phyloP scores from a whole-genome alignment of 2,329 filamentous ascomycete species.

The Cryphonectria radicalis region DNA sequence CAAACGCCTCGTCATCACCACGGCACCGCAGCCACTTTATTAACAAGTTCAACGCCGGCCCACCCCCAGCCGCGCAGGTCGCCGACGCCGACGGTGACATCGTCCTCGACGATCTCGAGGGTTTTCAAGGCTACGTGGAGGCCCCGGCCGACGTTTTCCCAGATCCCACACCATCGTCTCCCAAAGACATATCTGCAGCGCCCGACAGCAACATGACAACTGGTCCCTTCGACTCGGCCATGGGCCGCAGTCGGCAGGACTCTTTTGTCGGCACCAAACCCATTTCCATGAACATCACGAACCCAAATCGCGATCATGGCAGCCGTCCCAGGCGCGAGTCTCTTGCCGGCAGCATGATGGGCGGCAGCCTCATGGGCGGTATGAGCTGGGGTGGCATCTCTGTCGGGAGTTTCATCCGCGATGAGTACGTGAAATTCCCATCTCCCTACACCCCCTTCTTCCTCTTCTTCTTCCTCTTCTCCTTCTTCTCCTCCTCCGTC shows the following conservation, averaged over 20 bases:
- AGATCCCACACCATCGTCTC: conserved; percentile 12
- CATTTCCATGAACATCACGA: conserved; percentile 70
- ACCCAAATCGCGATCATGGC: conserved; percentile 63
- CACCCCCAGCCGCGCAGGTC: conserved; percentile 30
- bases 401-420: conserved; percentile 93
- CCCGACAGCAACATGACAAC: conserved; percentile 60
- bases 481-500: conserved; percentile 24
- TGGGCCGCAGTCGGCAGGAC: conserved; percentile 64
- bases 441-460: background rate
- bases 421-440: conserved; percentile 76
- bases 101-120: conserved; percentile 36
- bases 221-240: conserved; percentile 62
- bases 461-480: background rate
- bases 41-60: conserved; percentile 33
- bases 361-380: conserved; percentile 73
- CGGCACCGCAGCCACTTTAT: conserved; percentile 32
- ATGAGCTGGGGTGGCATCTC: conserved; percentile 98
- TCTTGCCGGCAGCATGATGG: conserved; percentile 68
- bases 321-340: conserved; percentile 64
- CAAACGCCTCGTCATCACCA: conserved; percentile 33
- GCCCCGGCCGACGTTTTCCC: background rate
- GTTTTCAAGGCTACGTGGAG: conserved; percentile 36
- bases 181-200: conserved; percentile 38
- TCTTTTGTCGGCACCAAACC: conserved; percentile 69
- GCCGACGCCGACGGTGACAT: conserved; percentile 33